Evolutionary conservation across 371 early-diverging fungal species (phyloP), one percentile per base, ranked within the genome.

Genomic region (Dinochytrium kinnereticum): DNA sequence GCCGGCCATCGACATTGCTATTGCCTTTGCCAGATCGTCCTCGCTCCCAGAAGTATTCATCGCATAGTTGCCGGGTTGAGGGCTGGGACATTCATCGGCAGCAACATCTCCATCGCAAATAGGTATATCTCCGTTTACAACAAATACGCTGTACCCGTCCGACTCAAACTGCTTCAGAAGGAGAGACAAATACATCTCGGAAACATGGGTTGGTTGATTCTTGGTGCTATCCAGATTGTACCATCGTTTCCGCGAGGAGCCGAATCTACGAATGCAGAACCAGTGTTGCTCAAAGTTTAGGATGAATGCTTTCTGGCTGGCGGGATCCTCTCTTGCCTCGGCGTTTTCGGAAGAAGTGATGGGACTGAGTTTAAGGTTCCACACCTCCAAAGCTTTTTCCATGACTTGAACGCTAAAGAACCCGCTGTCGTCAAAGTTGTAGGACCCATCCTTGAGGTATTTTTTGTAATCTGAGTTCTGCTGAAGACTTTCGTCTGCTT

Each of bases 381-480:
- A 93, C 17, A 91, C 89, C 50, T 79, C 81, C 36, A 93, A 70
- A 2, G 93, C 93, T 33, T 86, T 82, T 65, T 85, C 82, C 28
- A 77, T 1, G 19, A 70, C 91, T 81, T 93, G 91, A 24, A 92
- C 88, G 13, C 90, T 90, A 74, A 92, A 93, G 78, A 91, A 92
- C 10, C 92, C 92, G n/a, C 90, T 85, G 71, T 92, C 93, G 71
- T 93, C 93, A 78, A 89, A 91, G 78, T 93, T 93, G 70, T 86
- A 81, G 51, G 88, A 88, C 24, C 76, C 80, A 0, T 79, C 84
- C 40, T 68, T 64, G 19, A 86, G 68, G 44, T 76, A 73, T 49
- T 72, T 69, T 13, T 66, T 84, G 82, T 68, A 74, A 82, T 81
- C 79, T 26, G 71, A 74, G 50, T 68, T 71, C 57, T 73, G 44